phyloP scores from a whole-genome alignment of 1,139 yeast genomes.

The Candida sanyaensis region DNA sequence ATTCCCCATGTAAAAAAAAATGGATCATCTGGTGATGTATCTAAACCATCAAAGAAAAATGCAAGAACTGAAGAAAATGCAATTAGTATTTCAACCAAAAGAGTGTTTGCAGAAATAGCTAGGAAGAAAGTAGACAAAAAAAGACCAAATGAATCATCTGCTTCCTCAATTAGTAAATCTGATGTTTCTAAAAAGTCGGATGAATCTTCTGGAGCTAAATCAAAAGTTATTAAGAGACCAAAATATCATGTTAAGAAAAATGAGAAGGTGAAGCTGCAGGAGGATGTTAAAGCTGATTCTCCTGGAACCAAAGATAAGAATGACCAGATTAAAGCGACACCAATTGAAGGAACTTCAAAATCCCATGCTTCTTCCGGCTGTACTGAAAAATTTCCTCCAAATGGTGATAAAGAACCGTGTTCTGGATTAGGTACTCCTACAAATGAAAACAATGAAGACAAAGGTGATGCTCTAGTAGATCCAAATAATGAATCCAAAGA shows the following conservation, averaged over 20 bases:
- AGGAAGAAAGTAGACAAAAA: constrained; percentile 1
- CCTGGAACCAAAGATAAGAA: neutral
- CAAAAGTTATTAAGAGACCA: neutral
- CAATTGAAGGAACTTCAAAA: neutral
- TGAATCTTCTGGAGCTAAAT: neutral
- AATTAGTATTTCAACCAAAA: neutral
- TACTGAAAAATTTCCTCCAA: neutral
- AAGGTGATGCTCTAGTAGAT: neutral
- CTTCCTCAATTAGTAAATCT: constrained; percentile 4
- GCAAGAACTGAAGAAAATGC: neutral
- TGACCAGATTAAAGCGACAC: neutral
- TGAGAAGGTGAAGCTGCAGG: neutral
- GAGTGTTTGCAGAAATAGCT: neutral
- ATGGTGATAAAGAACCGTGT: neutral
- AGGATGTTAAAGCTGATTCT: neutral
- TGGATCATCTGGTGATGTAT: neutral
- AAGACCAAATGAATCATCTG: constrained; percentile 3
- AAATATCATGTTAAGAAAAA: neutral
- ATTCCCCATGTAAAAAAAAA: neutral
- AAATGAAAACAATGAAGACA: neutral
- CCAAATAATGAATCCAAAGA: neutral
- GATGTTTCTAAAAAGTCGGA: constrained; percentile 3
- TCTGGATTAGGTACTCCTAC: neutral
- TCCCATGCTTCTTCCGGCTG: neutral
- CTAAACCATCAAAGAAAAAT: neutral